phyloP scores from a whole-genome alignment of 768 basidiomycete genomes.

The Baorangia bicolor region DNA sequence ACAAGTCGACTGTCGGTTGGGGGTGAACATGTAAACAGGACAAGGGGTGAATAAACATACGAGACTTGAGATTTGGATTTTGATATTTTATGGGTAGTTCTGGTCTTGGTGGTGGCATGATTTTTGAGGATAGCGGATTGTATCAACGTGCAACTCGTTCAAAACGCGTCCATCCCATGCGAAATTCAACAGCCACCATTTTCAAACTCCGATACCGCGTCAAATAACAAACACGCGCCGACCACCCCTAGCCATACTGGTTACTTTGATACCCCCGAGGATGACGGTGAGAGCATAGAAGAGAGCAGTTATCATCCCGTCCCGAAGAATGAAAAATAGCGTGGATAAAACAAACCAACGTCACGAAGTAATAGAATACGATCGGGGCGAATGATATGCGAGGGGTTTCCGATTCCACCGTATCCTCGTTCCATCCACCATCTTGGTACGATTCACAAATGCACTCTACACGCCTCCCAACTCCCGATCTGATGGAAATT shows the following conservation, averaged over 20 bases:
- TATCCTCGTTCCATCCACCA: too few species aligned
- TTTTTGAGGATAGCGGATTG: background rate
- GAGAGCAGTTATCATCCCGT: too few species aligned
- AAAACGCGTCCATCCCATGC: constrained; percentile 32
- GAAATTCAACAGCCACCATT: constrained; percentile 32
- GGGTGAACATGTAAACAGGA: background rate
- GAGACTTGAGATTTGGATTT: constrained; percentile 49
- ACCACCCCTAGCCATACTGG: background rate
- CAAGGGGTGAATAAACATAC: constrained; percentile 29
- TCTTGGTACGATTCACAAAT: too few species aligned
- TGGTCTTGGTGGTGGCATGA: constrained; percentile 44
- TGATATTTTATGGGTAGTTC: constrained; percentile 49
- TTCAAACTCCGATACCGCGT: constrained; percentile 33
- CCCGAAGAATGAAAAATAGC: too few species aligned
- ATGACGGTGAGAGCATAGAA: too few species aligned
- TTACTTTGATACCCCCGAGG: too few species aligned
- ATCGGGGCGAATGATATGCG: too few species aligned
- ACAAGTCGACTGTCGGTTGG: constrained; percentile 34
- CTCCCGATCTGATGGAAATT: too few species aligned
- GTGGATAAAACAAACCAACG: too few species aligned
- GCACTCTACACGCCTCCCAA: too few species aligned
- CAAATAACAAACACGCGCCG: constrained; percentile 3
- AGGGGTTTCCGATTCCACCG: too few species aligned
- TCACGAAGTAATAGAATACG: too few species aligned
- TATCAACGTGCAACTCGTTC: constrained; percentile 29